Evolutionary conservation across 345 rosid species (phyloP), one percentile per base, ranked within the genome.

Genomic region (Diplotaxis tenuifolia): DNA sequence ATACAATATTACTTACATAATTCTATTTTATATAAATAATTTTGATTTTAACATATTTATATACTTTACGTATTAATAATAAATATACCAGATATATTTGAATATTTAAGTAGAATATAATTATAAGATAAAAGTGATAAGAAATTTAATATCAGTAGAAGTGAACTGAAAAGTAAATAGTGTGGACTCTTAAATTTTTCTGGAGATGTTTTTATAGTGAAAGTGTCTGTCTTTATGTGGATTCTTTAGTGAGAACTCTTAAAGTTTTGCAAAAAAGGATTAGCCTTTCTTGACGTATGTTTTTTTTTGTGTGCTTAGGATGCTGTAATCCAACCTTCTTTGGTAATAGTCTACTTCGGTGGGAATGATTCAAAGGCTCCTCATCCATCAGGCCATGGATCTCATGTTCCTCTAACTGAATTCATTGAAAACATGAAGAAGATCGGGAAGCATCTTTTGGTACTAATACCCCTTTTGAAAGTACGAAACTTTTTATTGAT

Each of bases 291-390:
- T 74, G 67, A 31, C 36, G 18, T 57, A 0, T 62, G 12, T n/a
- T 63, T 34, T 15, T 49, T 9, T 32, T 21, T 3, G 10, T 36
- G 4, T 42, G 50, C 50, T 60, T 75, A 94, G 98, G 86, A 86
- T 74, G 90, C 87, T 80, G 57, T 66, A 7, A 65, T 72, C 38
- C 97, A 91, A 67, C 98, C 98, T 50, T 80, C 93, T 4, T 75
- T 94, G 83, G 96, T 94, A 72, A 86, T 94, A 38, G 93, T 94
- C 27, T 94, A 94, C 80, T 91, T 94, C 28, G 97, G 98, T 63
- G 98, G 98, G 49, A 94, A 94, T 40, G 98, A 94, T 76, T 91
- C 98, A 22, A 67, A 67, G 84, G 78, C 55, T 22, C 86, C 95
- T 72, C 83, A 82, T 62, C 81, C 95, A 15, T 81, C 84, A 61